Evolutionary conservation across 2,329 filamentous ascomycete genomes (phyloP).

Genomic region (Xylariaceae sp.): DNA sequence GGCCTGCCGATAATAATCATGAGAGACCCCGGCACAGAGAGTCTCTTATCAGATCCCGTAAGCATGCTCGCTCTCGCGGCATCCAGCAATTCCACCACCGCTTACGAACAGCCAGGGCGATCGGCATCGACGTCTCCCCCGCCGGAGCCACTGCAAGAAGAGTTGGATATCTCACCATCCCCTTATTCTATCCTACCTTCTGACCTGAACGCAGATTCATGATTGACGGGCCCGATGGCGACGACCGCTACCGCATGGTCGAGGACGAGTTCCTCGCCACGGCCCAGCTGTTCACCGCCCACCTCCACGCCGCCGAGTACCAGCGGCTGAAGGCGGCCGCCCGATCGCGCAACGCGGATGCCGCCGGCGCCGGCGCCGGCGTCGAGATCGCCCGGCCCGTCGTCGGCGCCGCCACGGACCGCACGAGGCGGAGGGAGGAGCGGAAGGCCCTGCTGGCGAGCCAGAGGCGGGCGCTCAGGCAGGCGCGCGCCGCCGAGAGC

Average conservation of each 20-base stretch:
- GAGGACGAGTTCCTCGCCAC: slow-evolving; percentile 69
- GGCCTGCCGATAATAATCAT: background rate
- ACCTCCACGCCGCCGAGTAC: slow-evolving; percentile 74
- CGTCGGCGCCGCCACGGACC: slow-evolving; percentile 31
- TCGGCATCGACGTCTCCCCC: slow-evolving; percentile 46
- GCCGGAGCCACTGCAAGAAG: slow-evolving; percentile 38
- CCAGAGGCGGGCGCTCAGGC: slow-evolving; percentile 25
- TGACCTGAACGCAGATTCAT: slow-evolving; percentile 45
- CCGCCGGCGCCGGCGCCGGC: slow-evolving; percentile 42
- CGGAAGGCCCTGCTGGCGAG: slow-evolving; percentile 26
- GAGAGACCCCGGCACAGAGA: slow-evolving; percentile 7
- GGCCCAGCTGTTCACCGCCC: slow-evolving; percentile 62
- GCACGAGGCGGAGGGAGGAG: slow-evolving; percentile 28
- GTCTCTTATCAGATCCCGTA: slow-evolving; percentile 4
- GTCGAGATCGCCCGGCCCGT: slow-evolving; percentile 44
- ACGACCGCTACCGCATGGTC: slow-evolving; percentile 74
- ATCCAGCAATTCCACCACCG: too few relatives aligned
- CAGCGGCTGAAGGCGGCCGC: slow-evolving; percentile 54
- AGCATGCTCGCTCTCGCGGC: too few relatives aligned
- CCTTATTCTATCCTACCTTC: background rate
- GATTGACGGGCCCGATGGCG: slow-evolving; percentile 54
- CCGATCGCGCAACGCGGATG: slow-evolving; percentile 44
- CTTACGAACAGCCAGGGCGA: slow-evolving; percentile 14
- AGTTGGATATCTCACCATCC: slow-evolving; percentile 22
- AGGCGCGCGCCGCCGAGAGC: slow-evolving; percentile 10